Evolutionary conservation across 768 basidiomycete genomes (phyloP).

Genomic region (Leucocoprinus leucothites): DNA sequence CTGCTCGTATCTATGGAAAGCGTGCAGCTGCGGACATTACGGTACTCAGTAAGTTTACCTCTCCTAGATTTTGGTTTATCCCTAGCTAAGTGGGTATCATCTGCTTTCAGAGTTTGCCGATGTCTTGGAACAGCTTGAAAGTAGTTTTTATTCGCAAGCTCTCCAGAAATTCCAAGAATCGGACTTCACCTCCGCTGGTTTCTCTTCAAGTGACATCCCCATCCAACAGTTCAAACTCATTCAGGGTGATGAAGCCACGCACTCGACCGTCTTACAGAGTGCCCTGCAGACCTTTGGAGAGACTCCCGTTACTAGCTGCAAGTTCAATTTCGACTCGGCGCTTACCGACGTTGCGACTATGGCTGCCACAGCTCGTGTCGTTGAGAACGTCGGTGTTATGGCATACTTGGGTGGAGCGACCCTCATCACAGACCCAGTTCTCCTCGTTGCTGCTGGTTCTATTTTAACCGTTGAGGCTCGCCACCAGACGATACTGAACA

Average conservation of each 20-base stretch:
- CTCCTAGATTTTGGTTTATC: not conserved
- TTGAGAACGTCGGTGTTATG: conserved; percentile 73
- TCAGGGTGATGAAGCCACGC: conserved; percentile 58
- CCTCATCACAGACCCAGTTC: conserved; percentile 54
- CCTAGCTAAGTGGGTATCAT: not conserved
- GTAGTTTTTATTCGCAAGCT: conserved; percentile 64
- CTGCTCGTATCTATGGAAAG: conserved; percentile 37
- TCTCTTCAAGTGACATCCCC: conserved; percentile 49
- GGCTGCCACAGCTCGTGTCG: conserved; percentile 66
- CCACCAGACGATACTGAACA: conserved; percentile 75
- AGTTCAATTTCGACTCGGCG: conserved; percentile 63
- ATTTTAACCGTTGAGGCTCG: conserved; percentile 83
- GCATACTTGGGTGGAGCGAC: conserved; percentile 77
- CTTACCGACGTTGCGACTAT: conserved; percentile 67
- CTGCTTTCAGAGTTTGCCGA: conserved; percentile 63
- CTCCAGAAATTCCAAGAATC: conserved; percentile 58
- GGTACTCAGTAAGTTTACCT: conserved; percentile 52
- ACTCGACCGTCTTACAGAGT: conserved; percentile 50
- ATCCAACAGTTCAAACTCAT: conserved; percentile 61
- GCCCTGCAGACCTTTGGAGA: conserved; percentile 54
- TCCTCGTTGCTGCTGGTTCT: conserved; percentile 65
- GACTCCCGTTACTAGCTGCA: conserved; percentile 52
- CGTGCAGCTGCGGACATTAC: conserved; percentile 42
- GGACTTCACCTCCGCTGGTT: conserved; percentile 68
- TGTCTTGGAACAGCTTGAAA: conserved; percentile 73